phyloP scores from a whole-genome alignment of 345 rosid species.

The Eucalyptus pauciflora region DNA sequence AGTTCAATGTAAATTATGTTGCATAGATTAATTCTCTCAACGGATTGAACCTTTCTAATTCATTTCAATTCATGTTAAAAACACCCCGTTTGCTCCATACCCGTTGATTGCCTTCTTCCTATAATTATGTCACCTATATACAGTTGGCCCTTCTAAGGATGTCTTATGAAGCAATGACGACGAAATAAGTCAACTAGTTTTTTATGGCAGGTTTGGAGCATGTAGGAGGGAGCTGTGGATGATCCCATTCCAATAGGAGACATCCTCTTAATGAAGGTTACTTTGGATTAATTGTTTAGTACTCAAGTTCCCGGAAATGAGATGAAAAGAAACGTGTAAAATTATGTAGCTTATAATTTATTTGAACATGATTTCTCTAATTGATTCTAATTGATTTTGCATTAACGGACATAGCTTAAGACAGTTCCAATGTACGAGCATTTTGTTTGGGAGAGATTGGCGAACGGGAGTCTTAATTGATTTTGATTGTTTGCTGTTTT shows the following conservation, averaged over 20 bases:
- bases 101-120: neutral
- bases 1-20: neutral
- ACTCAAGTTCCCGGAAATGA: neutral
- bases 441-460: neutral
- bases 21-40: neutral
- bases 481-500: no score
- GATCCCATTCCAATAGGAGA: constrained; percentile 3
- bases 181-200: neutral
- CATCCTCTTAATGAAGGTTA: constrained; percentile 6
- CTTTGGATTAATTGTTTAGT: neutral
- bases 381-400: neutral
- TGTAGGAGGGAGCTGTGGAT: constrained; percentile 6
- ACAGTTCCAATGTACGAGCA: neutral
- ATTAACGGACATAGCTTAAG: neutral
- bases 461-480: neutral
- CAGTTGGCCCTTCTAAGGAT: neutral
- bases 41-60: neutral
- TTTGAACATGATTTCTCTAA: neutral
- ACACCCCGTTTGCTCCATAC: neutral
- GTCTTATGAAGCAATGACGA: neutral
- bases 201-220: constrained; percentile 5
- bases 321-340: neutral
- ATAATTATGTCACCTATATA: neutral
- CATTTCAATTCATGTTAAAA: neutral
- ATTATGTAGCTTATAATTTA: neutral